Evolutionary conservation across 306 rosid species (phyloP), one percentile per base, ranked within the genome.

Genomic region (Prunus padus): DNA sequence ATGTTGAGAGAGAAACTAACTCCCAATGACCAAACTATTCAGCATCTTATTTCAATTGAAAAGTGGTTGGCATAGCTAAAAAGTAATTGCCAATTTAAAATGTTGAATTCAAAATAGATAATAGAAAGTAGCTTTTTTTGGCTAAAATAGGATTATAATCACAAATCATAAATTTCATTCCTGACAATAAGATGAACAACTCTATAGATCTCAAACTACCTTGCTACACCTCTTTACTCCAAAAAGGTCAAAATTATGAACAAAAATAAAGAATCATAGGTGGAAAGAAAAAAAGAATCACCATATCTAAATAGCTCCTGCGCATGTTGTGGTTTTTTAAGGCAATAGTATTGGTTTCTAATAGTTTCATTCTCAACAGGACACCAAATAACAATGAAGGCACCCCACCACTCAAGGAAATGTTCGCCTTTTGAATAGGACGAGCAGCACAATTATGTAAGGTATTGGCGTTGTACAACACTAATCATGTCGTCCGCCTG

Each of bases 221-320:
- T 69, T 46, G 62, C 70, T 78, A 71, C 49, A 69, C 46, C 23
- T 57, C 54, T 12, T 56, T 25, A 57, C 76, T 28, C 57, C 33
- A n/a, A 40, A 71, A 26, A 37, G 22, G 7, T 11, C 42, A 5
- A 74, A 67, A 50, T 13, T 51, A 62, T 68, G 44, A 72, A 30
- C 26, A 40, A 68, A 68, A 50, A 12, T 37, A 68, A 80, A 74
- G 50, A 63, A 78, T 23, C 3, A 62, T 14, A 31, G 10, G 31
- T 20, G 19, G 44, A n/a, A 60, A 40, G 33, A 59, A 76, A 67
- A 42, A 33, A 31, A 25, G 5, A 19, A n/a, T 50, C 30, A 40
- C 44, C 15, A n/a, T 11, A 37, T 46, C 54, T 61, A 54, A 44
- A 23, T 40, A 4, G 65, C 19, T n/a, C 33, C 70, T 64, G 57